Conservation (phyloP, 2,329 filamentous ascomycete genomes). For the Fusarium algeriense region DNA sequence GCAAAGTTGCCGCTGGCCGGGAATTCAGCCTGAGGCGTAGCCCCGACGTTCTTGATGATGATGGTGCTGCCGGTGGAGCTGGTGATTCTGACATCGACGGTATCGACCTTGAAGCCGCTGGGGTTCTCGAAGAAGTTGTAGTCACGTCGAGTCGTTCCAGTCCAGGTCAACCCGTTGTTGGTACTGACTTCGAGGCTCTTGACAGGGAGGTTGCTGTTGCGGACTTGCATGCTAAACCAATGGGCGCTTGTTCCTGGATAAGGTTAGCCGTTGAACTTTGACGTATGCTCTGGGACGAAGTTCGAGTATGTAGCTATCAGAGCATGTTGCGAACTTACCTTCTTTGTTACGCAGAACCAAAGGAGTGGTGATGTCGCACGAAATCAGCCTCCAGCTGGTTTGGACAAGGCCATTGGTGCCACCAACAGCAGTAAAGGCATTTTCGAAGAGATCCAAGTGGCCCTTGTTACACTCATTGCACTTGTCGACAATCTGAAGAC, state of each 20-base stretch:
- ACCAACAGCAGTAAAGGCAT: slow-evolving; percentile 56
- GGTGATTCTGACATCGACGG: slow-evolving; percentile 68
- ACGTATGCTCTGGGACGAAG: accelerated
- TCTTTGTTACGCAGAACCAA: slow-evolving; percentile 59
- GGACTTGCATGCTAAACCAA: slow-evolving; percentile 66
- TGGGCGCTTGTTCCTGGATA: slow-evolving; percentile 36
- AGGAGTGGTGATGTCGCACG: slow-evolving; percentile 58
- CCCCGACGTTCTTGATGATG: slow-evolving; percentile 63
- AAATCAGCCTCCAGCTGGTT: slow-evolving; percentile 52
- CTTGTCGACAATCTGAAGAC: slow-evolving; percentile 57
- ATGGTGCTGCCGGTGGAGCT: slow-evolving; percentile 63
- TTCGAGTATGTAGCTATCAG: no score
- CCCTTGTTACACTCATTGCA: slow-evolving; percentile 57
- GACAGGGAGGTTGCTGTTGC: slow-evolving; percentile 71
- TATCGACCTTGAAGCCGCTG: slow-evolving; percentile 66
- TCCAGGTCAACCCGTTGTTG: slow-evolving; percentile 70
- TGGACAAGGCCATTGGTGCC: slow-evolving; percentile 52
- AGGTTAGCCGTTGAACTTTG: background rate
- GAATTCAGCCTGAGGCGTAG: slow-evolving; percentile 50
- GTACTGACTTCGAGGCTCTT: slow-evolving; percentile 70
- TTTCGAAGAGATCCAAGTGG: slow-evolving; percentile 61
- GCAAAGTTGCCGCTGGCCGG: slow-evolving; percentile 51
- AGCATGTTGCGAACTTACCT: slow-evolving; percentile 50
- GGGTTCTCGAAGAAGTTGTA: slow-evolving; percentile 74
- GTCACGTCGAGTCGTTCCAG: slow-evolving; percentile 61